Percentiles rank a stretch among this genome's conserved stretches.
These are phyloP conservation scores for Trichoderma sp. DNA, from an alignment of 2,329 filamentous ascomycete species.

Conservation along the genomic window DNA sequence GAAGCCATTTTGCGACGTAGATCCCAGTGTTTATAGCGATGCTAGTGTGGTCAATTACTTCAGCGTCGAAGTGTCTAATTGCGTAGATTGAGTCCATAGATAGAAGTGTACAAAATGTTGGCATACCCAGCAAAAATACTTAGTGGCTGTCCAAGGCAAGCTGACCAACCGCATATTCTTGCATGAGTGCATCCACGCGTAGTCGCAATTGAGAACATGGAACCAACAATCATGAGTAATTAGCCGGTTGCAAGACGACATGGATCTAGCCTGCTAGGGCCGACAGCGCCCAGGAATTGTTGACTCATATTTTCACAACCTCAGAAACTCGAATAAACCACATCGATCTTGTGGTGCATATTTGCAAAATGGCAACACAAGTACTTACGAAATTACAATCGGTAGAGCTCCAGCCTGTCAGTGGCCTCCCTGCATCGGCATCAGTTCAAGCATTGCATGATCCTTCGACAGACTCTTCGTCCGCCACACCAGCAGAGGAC, in stretches of 20 bases:
- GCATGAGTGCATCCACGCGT: background rate
- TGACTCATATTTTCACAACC: background rate
- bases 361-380: background rate
- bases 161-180: background rate
- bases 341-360: background rate
- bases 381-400: background rate
- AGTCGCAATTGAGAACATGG: background rate
- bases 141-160: background rate
- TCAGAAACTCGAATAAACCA: background rate
- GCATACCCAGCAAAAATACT: background rate
- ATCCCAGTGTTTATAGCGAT: too few relatives aligned
- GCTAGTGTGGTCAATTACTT: too few relatives aligned
- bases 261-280: background rate
- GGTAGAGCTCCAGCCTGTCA: background rate
- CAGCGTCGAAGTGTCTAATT: background rate
- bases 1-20: too few relatives aligned
- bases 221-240: background rate
- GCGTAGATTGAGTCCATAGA: background rate
- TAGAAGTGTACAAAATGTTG: background rate
- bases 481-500: background rate
- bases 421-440: background rate
- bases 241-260: background rate
- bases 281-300: background rate
- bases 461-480: background rate
- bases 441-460: background rate